Evolutionary conservation across 148 eudicot species (phyloP).

Genomic region (Euryodendron excelsum): DNA sequence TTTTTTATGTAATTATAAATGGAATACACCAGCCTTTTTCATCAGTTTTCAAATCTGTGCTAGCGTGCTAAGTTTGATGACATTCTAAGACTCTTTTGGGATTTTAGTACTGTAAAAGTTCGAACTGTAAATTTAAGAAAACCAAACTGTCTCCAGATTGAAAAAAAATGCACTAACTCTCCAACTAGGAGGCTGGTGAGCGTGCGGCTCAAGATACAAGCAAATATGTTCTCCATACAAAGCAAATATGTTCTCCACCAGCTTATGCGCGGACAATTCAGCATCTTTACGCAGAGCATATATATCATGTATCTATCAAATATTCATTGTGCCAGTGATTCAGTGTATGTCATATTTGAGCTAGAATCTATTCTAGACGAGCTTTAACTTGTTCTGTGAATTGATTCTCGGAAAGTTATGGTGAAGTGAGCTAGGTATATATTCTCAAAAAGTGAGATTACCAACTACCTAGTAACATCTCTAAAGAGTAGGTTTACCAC

Average conservation of each 20-base stretch:
- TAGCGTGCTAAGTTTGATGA: no score
- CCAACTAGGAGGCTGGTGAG: no score
- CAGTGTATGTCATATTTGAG: not conserved
- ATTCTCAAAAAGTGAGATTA: not conserved
- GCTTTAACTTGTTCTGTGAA: constrained; percentile 4
- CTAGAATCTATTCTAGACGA: constrained; percentile 10
- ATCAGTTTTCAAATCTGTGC: no score
- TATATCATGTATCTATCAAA: not conserved
- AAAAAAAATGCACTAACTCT: no score
- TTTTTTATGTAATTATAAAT: not conserved
- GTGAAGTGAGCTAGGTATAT: not conserved
- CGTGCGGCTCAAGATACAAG: no score
- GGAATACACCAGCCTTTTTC: no score
- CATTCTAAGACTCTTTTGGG: no score
- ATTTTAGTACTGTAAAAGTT: no score
- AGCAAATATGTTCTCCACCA: constrained; percentile 12
- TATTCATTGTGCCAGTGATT: not conserved
- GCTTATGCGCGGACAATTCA: not conserved
- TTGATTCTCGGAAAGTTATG: not conserved
- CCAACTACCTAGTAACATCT: not conserved
- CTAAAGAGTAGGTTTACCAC: not conserved
- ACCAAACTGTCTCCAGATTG: no score
- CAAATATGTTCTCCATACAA: not conserved
- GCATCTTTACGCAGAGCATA: constrained; percentile 2
- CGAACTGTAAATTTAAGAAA: no score